Base-by-base conservation (phyloP, 1,284 basidiomycete genomes). In the Xerocomus subilludens region DNA sequence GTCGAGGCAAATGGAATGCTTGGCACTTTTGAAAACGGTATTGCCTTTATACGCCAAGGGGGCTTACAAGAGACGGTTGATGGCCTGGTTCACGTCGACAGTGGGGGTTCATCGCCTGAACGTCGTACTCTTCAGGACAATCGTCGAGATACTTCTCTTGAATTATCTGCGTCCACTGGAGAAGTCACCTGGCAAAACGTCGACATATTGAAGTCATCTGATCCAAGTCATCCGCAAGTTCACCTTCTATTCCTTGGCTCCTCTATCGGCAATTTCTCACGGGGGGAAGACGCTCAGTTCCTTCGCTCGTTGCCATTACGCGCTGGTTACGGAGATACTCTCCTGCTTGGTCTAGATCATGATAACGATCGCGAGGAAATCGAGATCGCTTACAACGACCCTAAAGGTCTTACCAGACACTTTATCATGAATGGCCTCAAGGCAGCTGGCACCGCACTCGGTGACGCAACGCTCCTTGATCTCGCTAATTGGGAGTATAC, bases 211-310 rank as follows among this genome's bases (percentile, higher is more conserved):
- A 83, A 86, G 11, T 84, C 84, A 2, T 86, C 87, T 27, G 87
- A 85, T 1, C 85, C 86, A 20, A 87, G 84, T 51, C 79, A 82
- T 35, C 77, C 82, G 4, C 94, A 94, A 18, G 83, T 96, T 47
- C 96, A 97, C 80, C 86, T 98, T 71, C 86, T 98, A 73, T 99
- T 98, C 88, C 88, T 99, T n/a, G 98, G 98, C 1, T 98, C 95
- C 1, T 96, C 96, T 2, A 86, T 99, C 23, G 98, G 98, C 23
- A 99, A 99, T 86, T 98, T 99, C 83, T 84, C 88, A n/a, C 91
- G 96, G 35, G 87, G 88, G 27, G 92, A 90, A 36, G 95, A 93
- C 14, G 89, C 89, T 2, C 86, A 89, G 1, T 98, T 99, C 85
- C 89, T 99, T 69, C 89, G 89, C 23, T 90, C 91, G 3, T 87